Base-by-base conservation (phyloP, 148 eudicot genomes). In the Rhododendron ovatum region DNA sequence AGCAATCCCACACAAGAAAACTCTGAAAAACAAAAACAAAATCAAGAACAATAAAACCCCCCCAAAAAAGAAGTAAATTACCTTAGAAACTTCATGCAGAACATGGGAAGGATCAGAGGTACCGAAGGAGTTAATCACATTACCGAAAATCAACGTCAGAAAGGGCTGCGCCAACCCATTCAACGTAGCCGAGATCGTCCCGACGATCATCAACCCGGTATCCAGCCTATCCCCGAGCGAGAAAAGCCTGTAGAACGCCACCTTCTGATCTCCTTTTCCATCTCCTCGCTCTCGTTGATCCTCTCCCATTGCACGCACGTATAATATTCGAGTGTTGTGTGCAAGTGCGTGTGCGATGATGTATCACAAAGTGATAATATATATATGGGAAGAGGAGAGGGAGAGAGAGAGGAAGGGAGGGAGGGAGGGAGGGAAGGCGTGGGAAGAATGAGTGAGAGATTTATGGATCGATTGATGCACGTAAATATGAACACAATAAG, bases 111-210 rank as follows among this genome's bases (percentile, higher is more conserved):
- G 87, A 80, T 91, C 89, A 3, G 94, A 35, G 33, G 43, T 51
- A 3, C 95, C 97, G 55, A 96, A 94, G 14, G 94, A 86, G 51
- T 96, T 88, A n/a, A 96, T 86, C 41, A 96, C 78, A 6, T 90
- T 85, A 7, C 95, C 92, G 80, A 95, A 90, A 41, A 95, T 80
- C 14, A 95, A 85, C 13, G 98, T 91, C 95, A 93, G 93, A 28
- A 96, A 75, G 43, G 99, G 99, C 88, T 91, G 95, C 1, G 95
- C 83, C 84, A 94, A 1, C 0, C 99, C 99, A 75, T 92, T 94
- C 24, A 53, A 92, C 2, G 88, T 55, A 7, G 94, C 95, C 0
- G 90, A 87, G 0, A 96, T n/a, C 20, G 89, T 78, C 7, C 99
- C 99, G 1, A 92, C 87, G 18, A 88, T 51, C 95, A 95, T 96